Percentiles rank a stretch among this genome's conserved stretches.
Conservation (phyloP, 2,329 filamentous ascomycete species). For the Penicillium frequentans region DNA sequence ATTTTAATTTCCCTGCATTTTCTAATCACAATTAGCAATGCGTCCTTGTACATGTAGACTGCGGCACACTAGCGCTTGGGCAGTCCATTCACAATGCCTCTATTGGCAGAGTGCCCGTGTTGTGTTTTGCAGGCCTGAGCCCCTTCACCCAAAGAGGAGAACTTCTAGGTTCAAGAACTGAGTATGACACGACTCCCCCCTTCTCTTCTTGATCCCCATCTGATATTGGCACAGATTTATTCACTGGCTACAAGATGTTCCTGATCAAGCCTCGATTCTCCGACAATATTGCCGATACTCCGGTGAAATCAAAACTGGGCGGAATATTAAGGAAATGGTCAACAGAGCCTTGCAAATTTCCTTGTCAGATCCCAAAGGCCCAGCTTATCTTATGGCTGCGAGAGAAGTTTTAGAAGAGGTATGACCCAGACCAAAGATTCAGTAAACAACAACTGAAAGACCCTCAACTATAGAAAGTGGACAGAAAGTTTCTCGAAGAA, state of each 20-base stretch:
- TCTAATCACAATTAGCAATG: conserved; percentile 37
- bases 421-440: conserved; percentile 38
- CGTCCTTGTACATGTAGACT: conserved; percentile 75
- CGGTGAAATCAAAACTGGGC: conserved; percentile 76
- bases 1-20: background rate
- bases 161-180: conserved; percentile 68
- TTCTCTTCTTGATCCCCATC: background rate
- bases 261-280: conserved; percentile 74
- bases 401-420: conserved; percentile 82
- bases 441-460: background rate
- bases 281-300: conserved; percentile 81
- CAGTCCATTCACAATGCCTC: conserved; percentile 76
- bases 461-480: conserved; percentile 11
- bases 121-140: conserved; percentile 74
- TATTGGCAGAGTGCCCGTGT: conserved; percentile 67
- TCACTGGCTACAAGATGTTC: conserved; percentile 80
- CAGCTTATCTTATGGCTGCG: conserved; percentile 74
- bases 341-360: conserved; percentile 80
- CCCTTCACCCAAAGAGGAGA: conserved; percentile 75
- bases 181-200: conserved; percentile 55
- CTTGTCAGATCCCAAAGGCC: conserved; percentile 70
- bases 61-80: conserved; percentile 75
- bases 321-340: conserved; percentile 83
- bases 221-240: conserved; percentile 44
- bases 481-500: conserved; percentile 11